phyloP scores from a whole-genome alignment of 2,329 filamentous ascomycete species.

The Xylariaceae sp. region DNA sequence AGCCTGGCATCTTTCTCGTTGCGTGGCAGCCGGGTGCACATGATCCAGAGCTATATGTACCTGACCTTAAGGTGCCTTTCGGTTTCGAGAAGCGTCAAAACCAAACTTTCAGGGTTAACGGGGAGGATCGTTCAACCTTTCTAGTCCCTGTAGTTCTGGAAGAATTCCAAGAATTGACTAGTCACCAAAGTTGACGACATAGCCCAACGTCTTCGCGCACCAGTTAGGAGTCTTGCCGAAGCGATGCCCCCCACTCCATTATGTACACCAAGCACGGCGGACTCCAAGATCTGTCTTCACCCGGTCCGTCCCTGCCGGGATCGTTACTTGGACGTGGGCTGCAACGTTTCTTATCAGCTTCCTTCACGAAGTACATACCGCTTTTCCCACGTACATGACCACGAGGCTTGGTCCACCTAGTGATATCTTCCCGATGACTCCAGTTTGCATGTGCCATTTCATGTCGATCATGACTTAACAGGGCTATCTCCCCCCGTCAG shows the following conservation, averaged over 20 bases:
- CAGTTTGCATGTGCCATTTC: slow-evolving; percentile 14
- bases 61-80: too few species aligned
- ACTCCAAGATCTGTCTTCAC: slow-evolving; percentile 12
- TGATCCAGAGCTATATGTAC: too few species aligned
- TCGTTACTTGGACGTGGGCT: slow-evolving; percentile 14
- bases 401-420: slow-evolving; percentile 3
- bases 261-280: slow-evolving; percentile 7
- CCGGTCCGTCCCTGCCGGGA: slow-evolving; percentile 20
- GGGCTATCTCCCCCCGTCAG: slow-evolving; percentile 14
- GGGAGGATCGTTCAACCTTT: too few species aligned
- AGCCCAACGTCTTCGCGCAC: too few species aligned
- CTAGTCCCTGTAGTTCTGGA: too few species aligned
- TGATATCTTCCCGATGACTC: slow-evolving; percentile 21
- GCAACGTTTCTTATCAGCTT: slow-evolving; percentile 18
- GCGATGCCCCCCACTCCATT: slow-evolving; percentile 10
- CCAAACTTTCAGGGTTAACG: too few species aligned
- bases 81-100: too few species aligned
- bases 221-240: slow-evolving; percentile 14
- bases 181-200: too few species aligned
- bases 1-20: too few species aligned
- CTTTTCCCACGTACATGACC: slow-evolving; percentile 5
- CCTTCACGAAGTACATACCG: slow-evolving; percentile 7
- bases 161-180: too few species aligned
- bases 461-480: slow-evolving; percentile 9
- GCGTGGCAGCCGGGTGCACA: too few species aligned